phyloP scores from a whole-genome alignment of 2,329 filamentous ascomycete species.

The Fusarium xyrophilum region DNA sequence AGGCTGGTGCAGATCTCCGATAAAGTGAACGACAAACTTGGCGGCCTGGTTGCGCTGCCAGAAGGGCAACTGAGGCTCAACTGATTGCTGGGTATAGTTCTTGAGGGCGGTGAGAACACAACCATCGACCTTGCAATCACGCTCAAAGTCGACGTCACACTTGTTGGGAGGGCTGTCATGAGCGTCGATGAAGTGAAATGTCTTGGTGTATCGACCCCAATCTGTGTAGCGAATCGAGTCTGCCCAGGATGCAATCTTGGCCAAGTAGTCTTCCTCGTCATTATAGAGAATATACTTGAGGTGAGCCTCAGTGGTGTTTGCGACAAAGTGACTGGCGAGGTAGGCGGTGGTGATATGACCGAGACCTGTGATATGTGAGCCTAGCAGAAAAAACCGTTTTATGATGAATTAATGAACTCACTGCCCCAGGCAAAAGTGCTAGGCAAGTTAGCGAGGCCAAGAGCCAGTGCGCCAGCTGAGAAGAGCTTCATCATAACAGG shows the following conservation, averaged over 20 bases:
- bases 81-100: conserved; percentile 65
- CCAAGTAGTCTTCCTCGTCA: conserved; percentile 64
- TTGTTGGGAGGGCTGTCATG: conserved; percentile 65
- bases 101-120: conserved; percentile 67
- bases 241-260: conserved; percentile 70
- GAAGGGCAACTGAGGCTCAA: conserved; percentile 53
- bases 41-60: conserved; percentile 64
- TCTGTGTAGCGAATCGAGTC: conserved; percentile 70
- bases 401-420: conserved; percentile 41
- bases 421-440: conserved; percentile 52
- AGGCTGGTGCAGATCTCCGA: conserved; percentile 74
- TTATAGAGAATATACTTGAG: conserved; percentile 65
- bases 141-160: conserved; percentile 64
- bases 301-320: conserved; percentile 60
- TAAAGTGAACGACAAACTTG: conserved; percentile 72
- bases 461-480: conserved; percentile 39
- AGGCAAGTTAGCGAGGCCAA: conserved; percentile 46
- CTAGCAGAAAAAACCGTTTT: background rate
- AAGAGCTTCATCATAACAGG: conserved; percentile 44
- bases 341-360: conserved; percentile 72
- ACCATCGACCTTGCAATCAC: conserved; percentile 68
- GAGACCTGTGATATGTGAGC: conserved; percentile 53
- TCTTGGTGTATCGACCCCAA: conserved; percentile 66
- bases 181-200: conserved; percentile 74
- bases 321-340: conserved; percentile 66